Conservation (phyloP, 2,329 filamentous ascomycete genomes). For the Alternaria infectoria region DNA sequence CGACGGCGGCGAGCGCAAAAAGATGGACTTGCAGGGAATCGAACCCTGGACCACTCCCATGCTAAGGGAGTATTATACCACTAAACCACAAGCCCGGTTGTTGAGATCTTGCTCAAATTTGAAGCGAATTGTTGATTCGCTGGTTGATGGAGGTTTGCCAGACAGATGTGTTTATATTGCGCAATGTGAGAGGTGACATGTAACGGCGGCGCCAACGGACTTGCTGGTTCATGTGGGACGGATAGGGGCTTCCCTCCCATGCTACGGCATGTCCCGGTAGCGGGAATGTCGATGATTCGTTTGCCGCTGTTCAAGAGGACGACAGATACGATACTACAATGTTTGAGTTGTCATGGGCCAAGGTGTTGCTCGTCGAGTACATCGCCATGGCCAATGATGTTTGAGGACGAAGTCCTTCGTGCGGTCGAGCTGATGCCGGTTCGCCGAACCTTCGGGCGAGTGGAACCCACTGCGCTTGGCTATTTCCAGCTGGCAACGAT, state of each 20-base stretch:
- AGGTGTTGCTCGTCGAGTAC: background rate
- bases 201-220: background rate
- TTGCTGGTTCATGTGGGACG: background rate
- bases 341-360: background rate
- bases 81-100: slow-evolving; percentile 13
- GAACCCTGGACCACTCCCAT: slow-evolving; percentile 17
- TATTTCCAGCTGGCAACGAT: background rate
- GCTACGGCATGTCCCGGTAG: background rate
- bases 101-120: background rate
- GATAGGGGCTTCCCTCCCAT: background rate
- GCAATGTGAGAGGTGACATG: background rate
- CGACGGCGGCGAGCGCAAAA: background rate
- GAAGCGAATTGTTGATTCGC: background rate
- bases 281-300: background rate
- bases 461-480: background rate
- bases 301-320: background rate
- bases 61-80: slow-evolving; percentile 14
- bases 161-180: background rate
- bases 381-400: background rate
- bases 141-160: background rate
- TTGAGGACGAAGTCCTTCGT: background rate
- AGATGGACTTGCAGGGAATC: slow-evolving; percentile 16
- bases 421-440: background rate
- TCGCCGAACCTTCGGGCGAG: background rate
- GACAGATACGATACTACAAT: background rate